Conservation (phyloP, 164 flowering plant species). For the Aristolochia contorta region DNA sequence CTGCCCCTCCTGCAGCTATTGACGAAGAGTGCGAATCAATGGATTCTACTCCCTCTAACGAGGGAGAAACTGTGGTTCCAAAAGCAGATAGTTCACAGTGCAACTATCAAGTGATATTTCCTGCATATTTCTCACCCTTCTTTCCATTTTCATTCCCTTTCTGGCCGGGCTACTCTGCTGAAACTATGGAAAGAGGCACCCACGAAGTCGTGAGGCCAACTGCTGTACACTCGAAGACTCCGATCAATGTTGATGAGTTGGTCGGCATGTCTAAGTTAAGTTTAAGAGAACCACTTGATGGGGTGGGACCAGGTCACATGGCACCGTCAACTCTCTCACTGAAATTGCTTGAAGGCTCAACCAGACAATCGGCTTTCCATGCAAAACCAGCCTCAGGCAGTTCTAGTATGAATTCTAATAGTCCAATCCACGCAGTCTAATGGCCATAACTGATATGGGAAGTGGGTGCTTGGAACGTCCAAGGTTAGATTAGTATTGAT, state of each 20-base stretch:
- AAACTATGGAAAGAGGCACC: constrained; percentile 27
- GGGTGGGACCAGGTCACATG: constrained; percentile 26
- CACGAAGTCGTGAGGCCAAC: constrained; percentile 79
- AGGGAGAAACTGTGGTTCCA: constrained; percentile 29
- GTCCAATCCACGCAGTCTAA: constrained; percentile 48
- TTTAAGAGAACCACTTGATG: constrained; percentile 46
- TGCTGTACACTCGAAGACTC: constrained; percentile 65
- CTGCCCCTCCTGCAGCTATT: constrained; percentile 33
- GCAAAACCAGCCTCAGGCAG: constrained; percentile 34
- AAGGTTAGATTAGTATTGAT: constrained; percentile 13
- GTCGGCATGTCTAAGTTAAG: constrained; percentile 78
- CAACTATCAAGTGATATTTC: constrained; percentile 45
- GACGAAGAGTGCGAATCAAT: constrained; percentile 83
- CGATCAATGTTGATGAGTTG: constrained; percentile 75
- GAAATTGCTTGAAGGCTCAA: constrained; percentile 47
- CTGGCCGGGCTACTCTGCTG: constrained; percentile 37
- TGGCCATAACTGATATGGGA: not conserved
- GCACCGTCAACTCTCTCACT: constrained; percentile 47
- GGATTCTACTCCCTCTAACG: constrained; percentile 69
- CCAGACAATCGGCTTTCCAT: constrained; percentile 78
- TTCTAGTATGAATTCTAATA: constrained; percentile 35
- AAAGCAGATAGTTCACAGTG: constrained; percentile 35
- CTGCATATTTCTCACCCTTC: constrained; percentile 56
- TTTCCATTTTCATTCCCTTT: constrained; percentile 48
- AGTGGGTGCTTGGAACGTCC: constrained; percentile 2